These are phyloP conservation scores for Fraxinus paxiana DNA, from an alignment of 305 asterid genomes.

Conservation along the genomic window DNA sequence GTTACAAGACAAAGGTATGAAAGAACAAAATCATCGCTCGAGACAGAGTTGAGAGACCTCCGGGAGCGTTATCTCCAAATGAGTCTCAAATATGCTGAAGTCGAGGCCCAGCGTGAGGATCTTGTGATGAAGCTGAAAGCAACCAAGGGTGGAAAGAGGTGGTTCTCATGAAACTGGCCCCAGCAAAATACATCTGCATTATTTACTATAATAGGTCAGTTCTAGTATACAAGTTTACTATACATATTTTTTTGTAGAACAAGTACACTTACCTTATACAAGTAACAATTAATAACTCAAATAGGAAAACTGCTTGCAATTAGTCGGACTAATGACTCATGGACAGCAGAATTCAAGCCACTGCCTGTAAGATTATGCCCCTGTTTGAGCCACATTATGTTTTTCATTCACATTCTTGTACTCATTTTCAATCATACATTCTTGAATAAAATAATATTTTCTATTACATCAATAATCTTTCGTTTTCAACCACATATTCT, in stretches of 20 bases:
- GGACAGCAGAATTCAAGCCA: neutral
- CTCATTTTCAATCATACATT: too few relatives aligned
- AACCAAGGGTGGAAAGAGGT: constrained; percentile 51
- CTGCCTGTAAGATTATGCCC: neutral
- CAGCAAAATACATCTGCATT: constrained; percentile 4
- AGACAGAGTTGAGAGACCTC: constrained; percentile 72
- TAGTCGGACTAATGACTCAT: neutral
- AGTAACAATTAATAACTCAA: neutral
- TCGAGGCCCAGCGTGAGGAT: constrained; percentile 76
- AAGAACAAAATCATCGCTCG: constrained; percentile 63
- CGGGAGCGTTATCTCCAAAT: constrained; percentile 75
- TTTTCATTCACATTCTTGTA: too few relatives aligned
- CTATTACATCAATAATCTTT: too few relatives aligned
- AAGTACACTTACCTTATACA: constrained; percentile 7
- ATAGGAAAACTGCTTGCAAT: neutral
- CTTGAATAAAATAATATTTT: too few relatives aligned
- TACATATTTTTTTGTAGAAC: constrained; percentile 3
- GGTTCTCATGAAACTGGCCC: constrained; percentile 49
- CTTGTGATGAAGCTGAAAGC: constrained; percentile 84
- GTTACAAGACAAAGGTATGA: constrained; percentile 52
- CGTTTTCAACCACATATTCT: too few relatives aligned
- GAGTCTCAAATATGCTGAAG: constrained; percentile 95
- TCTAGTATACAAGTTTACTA: neutral
- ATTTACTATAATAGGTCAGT: neutral
- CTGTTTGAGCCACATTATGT: too few relatives aligned